Evolutionary conservation across 768 basidiomycete species (phyloP), one percentile per base, ranked within the genome.

Genomic region (Suillus spraguei): DNA sequence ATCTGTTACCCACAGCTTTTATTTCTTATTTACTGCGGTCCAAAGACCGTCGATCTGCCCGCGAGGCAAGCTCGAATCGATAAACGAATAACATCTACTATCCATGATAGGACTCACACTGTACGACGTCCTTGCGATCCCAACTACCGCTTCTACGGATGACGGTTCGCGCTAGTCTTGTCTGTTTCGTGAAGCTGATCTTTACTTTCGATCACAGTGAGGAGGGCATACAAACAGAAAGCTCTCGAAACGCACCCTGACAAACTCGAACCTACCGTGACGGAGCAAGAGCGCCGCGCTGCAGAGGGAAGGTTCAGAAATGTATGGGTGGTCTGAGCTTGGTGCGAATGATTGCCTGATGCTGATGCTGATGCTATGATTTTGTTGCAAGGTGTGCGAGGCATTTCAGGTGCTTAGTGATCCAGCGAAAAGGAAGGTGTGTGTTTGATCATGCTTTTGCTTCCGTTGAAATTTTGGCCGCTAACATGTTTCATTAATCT

Each of bases 231-330:
- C 72, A 87, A 83, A 69, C 83, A 82, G 65, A 86, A 83, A 67
- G 88, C 84, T 11, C 78, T 91, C 33, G 87, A 88, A 71, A 90
- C 90, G 1, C 89, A 91, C 70, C 89, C 89, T 11, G 89, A 91
- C 68, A 90, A 89, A 67, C 82, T 90, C 54, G 83, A 83, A 13
- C 85, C 82, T 42, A 74, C 74, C 36, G 83, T 85, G 9, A 82
- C 76, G 49, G 80, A 82, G 50, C 74, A 79, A 62, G 83, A 85
- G 64, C 86, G 83, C 69, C 79, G 81, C 61, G 77, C 70, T 22
- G 85, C 88, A 9, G 83, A 85, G 68, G 80, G 80, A 44, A 82
- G 80, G 65, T 91, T 91, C 67, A 87, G 83, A 69, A 80, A 82
- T 80, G 89, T 89, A 72, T 67, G 78, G 66, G 53, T 32, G 47